Percentiles rank a stretch among this genome's conserved stretches.
Evolutionary conservation across 1,284 basidiomycete genomes (phyloP).

Genomic region (Trametes sp.): DNA sequence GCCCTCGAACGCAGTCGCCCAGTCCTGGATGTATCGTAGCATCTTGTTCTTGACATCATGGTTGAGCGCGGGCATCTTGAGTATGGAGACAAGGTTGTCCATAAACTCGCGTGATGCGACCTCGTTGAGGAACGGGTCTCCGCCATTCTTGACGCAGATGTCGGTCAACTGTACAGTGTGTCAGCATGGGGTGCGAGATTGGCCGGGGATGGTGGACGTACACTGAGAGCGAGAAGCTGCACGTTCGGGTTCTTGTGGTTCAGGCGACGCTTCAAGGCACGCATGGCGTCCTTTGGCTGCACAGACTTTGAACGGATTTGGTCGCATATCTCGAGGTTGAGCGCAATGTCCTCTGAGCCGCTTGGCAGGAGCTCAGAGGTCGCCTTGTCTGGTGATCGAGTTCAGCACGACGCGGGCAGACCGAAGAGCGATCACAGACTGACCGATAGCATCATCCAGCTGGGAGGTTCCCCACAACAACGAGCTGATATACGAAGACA

Average conservation of each 20-base stretch:
- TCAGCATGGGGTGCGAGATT: constrained; percentile 15
- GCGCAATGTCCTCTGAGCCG: constrained; percentile 89
- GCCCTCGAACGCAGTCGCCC: constrained; percentile 90
- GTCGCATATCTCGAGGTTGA: constrained; percentile 96
- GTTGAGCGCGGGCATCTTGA: constrained; percentile 78
- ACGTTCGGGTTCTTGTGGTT: constrained; percentile 98
- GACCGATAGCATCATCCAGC: constrained; percentile 80
- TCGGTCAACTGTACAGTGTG: constrained; percentile 76
- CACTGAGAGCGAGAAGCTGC: constrained; percentile 85
- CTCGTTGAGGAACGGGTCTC: constrained; percentile 89
- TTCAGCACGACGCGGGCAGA: constrained; percentile 8
- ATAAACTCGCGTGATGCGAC: constrained; percentile 91
- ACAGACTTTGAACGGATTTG: constrained; percentile 94
- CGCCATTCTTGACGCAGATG: constrained; percentile 97
- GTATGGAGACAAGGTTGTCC: constrained; percentile 88
- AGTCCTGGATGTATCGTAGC: constrained; percentile 86
- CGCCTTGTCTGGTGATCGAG: constrained; percentile 73
- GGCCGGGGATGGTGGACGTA: constrained; percentile 50
- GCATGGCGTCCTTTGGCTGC: constrained; percentile 87
- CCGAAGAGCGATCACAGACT: constrained; percentile 35
- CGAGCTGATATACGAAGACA: constrained; percentile 56
- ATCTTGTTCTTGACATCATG: constrained; percentile 87
- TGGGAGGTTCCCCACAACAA: constrained; percentile 82
- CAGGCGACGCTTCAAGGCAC: constrained; percentile 86
- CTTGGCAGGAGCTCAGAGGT: constrained; percentile 88